A percentile compares a stretch with the other conserved stretches of the same genome.
These are phyloP conservation scores for Dioszegia crocea DNA, from an alignment of 768 basidiomycete genomes.

Conservation along the genomic window DNA sequence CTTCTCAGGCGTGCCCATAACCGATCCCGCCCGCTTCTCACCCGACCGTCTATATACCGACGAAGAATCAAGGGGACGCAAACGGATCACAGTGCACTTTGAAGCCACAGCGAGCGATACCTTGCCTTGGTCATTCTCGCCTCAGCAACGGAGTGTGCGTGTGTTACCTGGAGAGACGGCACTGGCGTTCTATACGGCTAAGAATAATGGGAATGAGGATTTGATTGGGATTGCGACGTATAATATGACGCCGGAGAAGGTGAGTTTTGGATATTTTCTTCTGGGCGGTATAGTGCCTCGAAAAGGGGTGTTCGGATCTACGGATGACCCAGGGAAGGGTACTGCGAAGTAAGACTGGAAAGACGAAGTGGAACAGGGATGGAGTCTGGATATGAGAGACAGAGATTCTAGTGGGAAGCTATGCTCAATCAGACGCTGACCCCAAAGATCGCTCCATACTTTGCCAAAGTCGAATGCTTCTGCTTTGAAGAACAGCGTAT, in stretches of 20 bases:
- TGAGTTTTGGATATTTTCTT: slow-evolving; percentile 55
- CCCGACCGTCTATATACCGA: slow-evolving; percentile 67
- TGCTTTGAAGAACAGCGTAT: slow-evolving; percentile 98
- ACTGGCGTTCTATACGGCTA: slow-evolving; percentile 91
- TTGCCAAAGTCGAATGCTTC: slow-evolving; percentile 99
- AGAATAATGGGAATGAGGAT: slow-evolving; percentile 75
- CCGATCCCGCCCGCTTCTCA: slow-evolving; percentile 60
- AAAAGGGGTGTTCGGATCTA: too few relatives aligned
- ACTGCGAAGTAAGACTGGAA: too few relatives aligned
- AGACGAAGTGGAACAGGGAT: too few relatives aligned
- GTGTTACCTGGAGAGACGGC: slow-evolving; percentile 95
- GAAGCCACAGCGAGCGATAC: slow-evolving; percentile 86
- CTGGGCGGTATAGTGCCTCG: too few relatives aligned
- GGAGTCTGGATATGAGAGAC: too few relatives aligned
- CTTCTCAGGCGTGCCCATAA: slow-evolving; percentile 89
- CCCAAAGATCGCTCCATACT: slow-evolving; percentile 97
- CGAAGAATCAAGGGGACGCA: slow-evolving; percentile 55
- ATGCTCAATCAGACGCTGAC: too few relatives aligned
- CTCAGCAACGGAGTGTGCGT: slow-evolving; percentile 81
- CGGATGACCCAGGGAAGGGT: too few relatives aligned
- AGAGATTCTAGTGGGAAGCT: too few relatives aligned
- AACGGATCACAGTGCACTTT: slow-evolving; percentile 86
- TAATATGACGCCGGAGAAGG: slow-evolving; percentile 96
- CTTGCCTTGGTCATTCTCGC: slow-evolving; percentile 87
- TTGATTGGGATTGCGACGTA: slow-evolving; percentile 98